Base-by-base conservation (phyloP, 306 rosid species). In the peach (Prunus persica) region DNA sequence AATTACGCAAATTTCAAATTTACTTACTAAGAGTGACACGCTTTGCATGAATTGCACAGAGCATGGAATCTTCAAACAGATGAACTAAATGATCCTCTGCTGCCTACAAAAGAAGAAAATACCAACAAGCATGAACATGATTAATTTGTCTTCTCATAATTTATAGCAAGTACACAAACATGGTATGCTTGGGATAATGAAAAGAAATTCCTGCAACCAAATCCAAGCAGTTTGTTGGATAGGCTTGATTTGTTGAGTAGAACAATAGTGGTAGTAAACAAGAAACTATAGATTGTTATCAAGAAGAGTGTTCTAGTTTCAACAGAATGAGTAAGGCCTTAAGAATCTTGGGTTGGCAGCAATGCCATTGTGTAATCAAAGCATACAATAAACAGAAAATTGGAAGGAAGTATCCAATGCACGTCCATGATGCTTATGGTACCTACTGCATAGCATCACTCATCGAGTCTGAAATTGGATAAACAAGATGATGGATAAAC, bases 11-110 rank as follows among this genome's bases (percentile, higher is more conserved):
- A 76, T 57, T 32, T 41, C 20, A 34, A 78, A 19, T 61, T 68
- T 65, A 86, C 99, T 92, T 90, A 95, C 99, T 95, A 54, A 92
- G 93, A 66, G 97, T 92, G 46, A 95, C 89, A 67, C 97, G 97
- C 79, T 66, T 90, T 24, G 97, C 99, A 80, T 92, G 99, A 84
- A 95, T 86, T 38, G 99, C 89, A 79, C 99, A 92, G 28, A 92
- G 91, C 93, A 88, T 89, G 75, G 92, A 85, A 74, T 83, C 91
- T 85, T 92, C 90, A 88, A 95, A 95, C 76, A 95, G 65, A 63
- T 78, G 83, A 76, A 92, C 87, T 56, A 95, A 73, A 83, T 68
- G 78, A 41, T 88, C 92, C 79, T 95, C 99, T 22, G 99, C 89
- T 71, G 97, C 99, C 99, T 95, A 58, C 76, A 87, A 64, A 55